Conservation (phyloP, 768 basidiomycete species). For the Multifurca ochricompacta region DNA sequence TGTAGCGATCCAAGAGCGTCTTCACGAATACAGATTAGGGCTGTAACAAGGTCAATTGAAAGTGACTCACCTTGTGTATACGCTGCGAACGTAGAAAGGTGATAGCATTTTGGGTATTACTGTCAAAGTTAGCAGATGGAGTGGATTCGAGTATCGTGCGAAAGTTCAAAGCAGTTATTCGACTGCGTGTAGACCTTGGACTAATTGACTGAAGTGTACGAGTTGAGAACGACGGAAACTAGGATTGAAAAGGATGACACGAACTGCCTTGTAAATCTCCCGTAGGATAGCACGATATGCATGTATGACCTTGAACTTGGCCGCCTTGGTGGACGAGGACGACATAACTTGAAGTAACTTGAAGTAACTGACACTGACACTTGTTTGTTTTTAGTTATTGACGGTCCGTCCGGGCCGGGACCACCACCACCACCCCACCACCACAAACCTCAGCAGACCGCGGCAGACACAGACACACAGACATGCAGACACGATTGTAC, state of each 20-base stretch:
- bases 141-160: slow-evolving; percentile 43
- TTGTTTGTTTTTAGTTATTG: too few relatives aligned
- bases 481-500: too few relatives aligned
- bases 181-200: slow-evolving; percentile 33
- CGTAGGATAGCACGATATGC: slow-evolving; percentile 47
- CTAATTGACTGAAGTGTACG: slow-evolving; percentile 30
- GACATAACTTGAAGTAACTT: too few relatives aligned
- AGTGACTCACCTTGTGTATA: slow-evolving; percentile 59
- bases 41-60: neutral
- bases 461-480: too few relatives aligned
- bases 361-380: too few relatives aligned
- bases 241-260: slow-evolving; percentile 23
- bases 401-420: neutral
- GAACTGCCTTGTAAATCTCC: slow-evolving; percentile 47
- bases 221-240: slow-evolving; percentile 4
- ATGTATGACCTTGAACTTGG: slow-evolving; percentile 20
- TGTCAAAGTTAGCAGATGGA: slow-evolving; percentile 26
- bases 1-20: slow-evolving; percentile 80
- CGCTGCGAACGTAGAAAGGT: slow-evolving; percentile 68
- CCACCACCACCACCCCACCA: neutral
- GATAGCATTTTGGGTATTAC: slow-evolving; percentile 50
- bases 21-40: slow-evolving; percentile 27
- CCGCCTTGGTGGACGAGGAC: slow-evolving; percentile 1
- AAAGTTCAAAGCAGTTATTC: slow-evolving; percentile 40
- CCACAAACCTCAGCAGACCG: neutral